phyloP scores from a whole-genome alignment of 495 filamentous ascomycete genomes.

The Talaromyces ruber region DNA sequence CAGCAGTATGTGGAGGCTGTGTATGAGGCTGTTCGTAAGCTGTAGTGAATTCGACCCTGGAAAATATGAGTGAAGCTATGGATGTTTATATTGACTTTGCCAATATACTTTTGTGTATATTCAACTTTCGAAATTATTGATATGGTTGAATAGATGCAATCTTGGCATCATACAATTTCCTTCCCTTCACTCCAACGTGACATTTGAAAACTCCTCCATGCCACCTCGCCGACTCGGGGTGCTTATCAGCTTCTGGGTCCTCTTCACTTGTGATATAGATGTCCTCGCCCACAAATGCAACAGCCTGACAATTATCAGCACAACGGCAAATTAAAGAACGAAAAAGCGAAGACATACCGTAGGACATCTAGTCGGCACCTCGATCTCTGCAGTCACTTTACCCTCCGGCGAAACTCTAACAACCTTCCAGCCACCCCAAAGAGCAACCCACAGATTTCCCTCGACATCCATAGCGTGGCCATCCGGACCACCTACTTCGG shows the following conservation, averaged over 20 bases:
- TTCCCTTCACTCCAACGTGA: constrained; percentile 46
- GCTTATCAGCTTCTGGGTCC: constrained; percentile 31
- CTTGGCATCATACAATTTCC: constrained; percentile 3
- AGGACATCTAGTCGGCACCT: constrained; percentile 47
- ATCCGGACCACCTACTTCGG: constrained; percentile 43
- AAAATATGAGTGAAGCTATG: background rate
- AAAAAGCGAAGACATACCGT: background rate
- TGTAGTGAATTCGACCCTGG: background rate
- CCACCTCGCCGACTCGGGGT: constrained; percentile 38
- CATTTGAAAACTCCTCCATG: constrained; percentile 50
- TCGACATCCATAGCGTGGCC: constrained; percentile 66
- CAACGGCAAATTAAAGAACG: background rate
- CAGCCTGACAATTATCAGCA: constrained; percentile 12
- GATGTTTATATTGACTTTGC: background rate
- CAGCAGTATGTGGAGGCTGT: constrained; percentile 24
- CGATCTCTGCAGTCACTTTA: constrained; percentile 56
- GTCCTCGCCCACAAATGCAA: constrained; percentile 50
- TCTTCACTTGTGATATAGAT: constrained; percentile 55
- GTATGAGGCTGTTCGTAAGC: constrained; percentile 16
- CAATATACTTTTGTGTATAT: background rate
- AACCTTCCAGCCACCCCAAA: constrained; percentile 63
- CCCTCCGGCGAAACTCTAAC: constrained; percentile 58
- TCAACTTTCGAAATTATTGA: too few species aligned
- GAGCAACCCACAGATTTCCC: constrained; percentile 67
- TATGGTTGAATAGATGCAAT: background rate